Percentiles rank a stretch among this genome's conserved stretches.
phyloP scores from a whole-genome alignment of 2,329 filamentous ascomycete species.

The Dryadomyces quercus-mongolicae region DNA sequence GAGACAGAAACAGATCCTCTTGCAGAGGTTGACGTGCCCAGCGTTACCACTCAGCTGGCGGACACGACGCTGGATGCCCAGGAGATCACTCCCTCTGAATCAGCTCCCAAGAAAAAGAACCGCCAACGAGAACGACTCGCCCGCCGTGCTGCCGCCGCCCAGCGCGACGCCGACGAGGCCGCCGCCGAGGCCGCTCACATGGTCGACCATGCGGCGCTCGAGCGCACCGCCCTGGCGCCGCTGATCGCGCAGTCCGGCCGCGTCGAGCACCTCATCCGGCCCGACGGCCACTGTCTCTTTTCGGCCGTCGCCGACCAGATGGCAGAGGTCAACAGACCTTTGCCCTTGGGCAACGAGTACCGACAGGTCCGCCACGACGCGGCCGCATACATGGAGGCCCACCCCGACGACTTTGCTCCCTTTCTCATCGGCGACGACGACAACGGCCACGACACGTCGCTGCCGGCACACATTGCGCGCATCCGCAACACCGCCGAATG shows the following conservation, averaged over 20 bases:
- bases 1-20: conserved; percentile 15
- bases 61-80: no score
- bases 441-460: conserved; percentile 54
- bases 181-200: conserved; percentile 63
- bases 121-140: conserved; percentile 85
- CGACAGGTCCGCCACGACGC: conserved; percentile 51
- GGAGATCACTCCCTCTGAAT: conserved; percentile 11
- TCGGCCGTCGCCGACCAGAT: conserved; percentile 83
- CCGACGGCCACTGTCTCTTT: conserved; percentile 93
- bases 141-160: conserved; percentile 74
- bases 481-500: conserved; percentile 85
- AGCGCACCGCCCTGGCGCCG: conserved; percentile 57
- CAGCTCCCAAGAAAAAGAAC: conserved; percentile 60
- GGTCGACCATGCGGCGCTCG: conserved; percentile 59
- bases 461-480: conserved; percentile 60
- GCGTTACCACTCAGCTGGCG: no score
- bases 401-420: conserved; percentile 70
- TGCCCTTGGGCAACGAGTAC: conserved; percentile 6
- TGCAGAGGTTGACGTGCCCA: no score
- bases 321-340: conserved; percentile 24
- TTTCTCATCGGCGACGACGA: conserved; percentile 41
- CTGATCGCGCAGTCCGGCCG: conserved; percentile 54
- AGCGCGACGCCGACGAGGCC: conserved; percentile 55
- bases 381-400: conserved; percentile 61
- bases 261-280: conserved; percentile 65